Evolutionary conservation across 257 asterid species (phyloP).

Genomic region (Solanum peruvianum): DNA sequence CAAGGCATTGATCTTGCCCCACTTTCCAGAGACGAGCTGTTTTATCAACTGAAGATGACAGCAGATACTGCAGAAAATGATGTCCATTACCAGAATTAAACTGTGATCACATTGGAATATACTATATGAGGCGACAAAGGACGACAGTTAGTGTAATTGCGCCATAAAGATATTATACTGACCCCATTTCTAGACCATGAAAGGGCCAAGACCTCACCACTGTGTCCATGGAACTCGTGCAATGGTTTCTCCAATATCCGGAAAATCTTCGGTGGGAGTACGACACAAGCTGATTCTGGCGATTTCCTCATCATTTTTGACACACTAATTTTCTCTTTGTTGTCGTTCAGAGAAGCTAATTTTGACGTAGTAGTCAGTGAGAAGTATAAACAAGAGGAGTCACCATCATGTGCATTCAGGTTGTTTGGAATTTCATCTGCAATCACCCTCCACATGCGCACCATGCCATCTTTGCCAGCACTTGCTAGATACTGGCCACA

Average conservation of each 20-base stretch:
- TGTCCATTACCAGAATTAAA: background rate
- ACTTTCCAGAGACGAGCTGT: conserved; percentile 90
- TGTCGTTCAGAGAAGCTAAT: conserved; percentile 35
- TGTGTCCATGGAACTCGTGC: conserved; percentile 72
- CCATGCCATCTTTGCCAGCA: conserved; percentile 79
- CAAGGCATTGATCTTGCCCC: conserved; percentile 57
- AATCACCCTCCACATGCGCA: conserved; percentile 81
- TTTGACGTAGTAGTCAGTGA: conserved; percentile 46
- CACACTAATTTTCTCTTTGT: conserved; percentile 24
- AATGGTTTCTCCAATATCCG: conserved; percentile 72
- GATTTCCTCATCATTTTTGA: conserved; percentile 34
- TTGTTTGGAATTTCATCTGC: conserved; percentile 39
- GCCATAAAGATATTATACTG: conserved; percentile 14
- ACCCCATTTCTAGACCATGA: conserved; percentile 92
- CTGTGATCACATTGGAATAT: background rate
- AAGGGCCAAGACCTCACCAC: conserved; percentile 70
- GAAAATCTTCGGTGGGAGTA: conserved; percentile 73
- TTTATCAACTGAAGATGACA: conserved; percentile 80
- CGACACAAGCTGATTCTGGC: conserved; percentile 61
- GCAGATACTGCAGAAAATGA: conserved; percentile 42
- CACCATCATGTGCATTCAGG: conserved; percentile 28
- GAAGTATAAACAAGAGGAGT: conserved; percentile 62
- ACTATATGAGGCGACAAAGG: background rate
- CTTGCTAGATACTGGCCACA: conserved; percentile 84
- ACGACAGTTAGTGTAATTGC: background rate